Conservation (phyloP, 176 grass and related monocot species). For the Carex cristatella region DNA sequence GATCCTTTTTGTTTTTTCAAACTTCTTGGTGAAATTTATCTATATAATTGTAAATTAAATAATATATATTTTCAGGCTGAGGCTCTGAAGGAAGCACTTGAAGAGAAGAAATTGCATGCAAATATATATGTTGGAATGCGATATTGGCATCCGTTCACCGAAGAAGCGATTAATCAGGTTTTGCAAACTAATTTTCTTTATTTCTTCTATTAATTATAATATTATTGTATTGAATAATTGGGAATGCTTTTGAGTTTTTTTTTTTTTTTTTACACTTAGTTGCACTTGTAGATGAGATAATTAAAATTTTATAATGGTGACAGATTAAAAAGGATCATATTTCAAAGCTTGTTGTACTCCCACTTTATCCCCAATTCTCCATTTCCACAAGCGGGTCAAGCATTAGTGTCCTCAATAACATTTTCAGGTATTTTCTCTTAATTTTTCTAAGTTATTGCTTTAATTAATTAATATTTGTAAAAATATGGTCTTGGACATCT, state of each 20-base stretch:
- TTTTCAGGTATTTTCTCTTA: conserved; percentile 44
- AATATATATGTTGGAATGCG: conserved; percentile 96
- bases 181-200: neutral
- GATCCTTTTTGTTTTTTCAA: neutral
- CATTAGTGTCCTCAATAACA: conserved; percentile 71
- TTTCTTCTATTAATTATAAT: neutral
- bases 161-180: conserved; percentile 91
- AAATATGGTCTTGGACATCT: neutral
- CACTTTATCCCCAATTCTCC: conserved; percentile 96
- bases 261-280: neutral
- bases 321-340: conserved; percentile 93
- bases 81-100: conserved; percentile 64
- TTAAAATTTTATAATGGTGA: conserved; percentile 23
- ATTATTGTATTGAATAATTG: neutral
- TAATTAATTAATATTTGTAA: neutral
- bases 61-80: conserved; percentile 50
- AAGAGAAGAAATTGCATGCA: conserved; percentile 62
- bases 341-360: conserved; percentile 86
- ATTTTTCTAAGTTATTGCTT: neutral
- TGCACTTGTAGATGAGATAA: conserved; percentile 5
- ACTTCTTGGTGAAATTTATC: neutral
- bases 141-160: conserved; percentile 93
- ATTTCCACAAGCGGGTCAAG: conserved; percentile 98
- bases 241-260: neutral
- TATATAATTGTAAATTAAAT: conserved; percentile 22